Evolutionary conservation across 495 filamentous ascomycete genomes (phyloP).

Genomic region (Immersiella caudata): DNA sequence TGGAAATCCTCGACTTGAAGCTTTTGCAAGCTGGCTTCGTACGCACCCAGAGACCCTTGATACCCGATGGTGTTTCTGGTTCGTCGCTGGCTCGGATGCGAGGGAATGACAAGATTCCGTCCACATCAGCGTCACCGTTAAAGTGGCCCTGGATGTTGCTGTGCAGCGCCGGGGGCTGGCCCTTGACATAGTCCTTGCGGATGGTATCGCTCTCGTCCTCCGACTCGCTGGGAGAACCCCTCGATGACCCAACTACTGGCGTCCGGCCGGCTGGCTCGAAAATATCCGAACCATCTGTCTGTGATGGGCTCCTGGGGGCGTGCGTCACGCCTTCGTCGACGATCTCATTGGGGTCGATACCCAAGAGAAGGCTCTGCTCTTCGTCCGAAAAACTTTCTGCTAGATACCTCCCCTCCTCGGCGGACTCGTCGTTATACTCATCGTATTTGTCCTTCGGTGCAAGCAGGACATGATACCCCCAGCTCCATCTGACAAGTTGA

Average conservation of each 20-base stretch:
- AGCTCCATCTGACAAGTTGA: constrained; percentile 94
- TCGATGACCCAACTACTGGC: constrained; percentile 45
- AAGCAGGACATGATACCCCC: constrained; percentile 92
- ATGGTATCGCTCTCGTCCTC: constrained; percentile 39
- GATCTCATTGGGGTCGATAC: constrained; percentile 35
- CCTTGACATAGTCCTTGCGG: constrained; percentile 32
- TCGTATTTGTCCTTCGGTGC: constrained; percentile 75
- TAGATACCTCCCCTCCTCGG: constrained; percentile 72
- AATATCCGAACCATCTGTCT: constrained; percentile 43
- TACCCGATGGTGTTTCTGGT: constrained; percentile 35
- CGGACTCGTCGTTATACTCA: constrained; percentile 56
- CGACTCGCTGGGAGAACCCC: constrained; percentile 45
- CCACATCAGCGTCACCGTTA: constrained; percentile 27
- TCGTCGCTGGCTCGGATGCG: constrained; percentile 43
- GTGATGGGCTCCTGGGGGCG: constrained; percentile 28
- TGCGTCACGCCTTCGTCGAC: constrained; percentile 19
- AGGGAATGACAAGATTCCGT: constrained; percentile 50
- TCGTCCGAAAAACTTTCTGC: constrained; percentile 54
- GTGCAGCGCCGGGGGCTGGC: constrained; percentile 17
- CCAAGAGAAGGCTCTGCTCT: constrained; percentile 31
- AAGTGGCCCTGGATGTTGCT: constrained; percentile 18
- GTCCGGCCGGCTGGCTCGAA: constrained; percentile 53
- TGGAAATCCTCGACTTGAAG: constrained; percentile 36
- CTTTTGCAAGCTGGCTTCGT: constrained; percentile 23
- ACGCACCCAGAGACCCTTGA: constrained; percentile 39